Base-by-base conservation (phyloP, 176 grass and related monocot genomes). In the Aechmea fasciata region DNA sequence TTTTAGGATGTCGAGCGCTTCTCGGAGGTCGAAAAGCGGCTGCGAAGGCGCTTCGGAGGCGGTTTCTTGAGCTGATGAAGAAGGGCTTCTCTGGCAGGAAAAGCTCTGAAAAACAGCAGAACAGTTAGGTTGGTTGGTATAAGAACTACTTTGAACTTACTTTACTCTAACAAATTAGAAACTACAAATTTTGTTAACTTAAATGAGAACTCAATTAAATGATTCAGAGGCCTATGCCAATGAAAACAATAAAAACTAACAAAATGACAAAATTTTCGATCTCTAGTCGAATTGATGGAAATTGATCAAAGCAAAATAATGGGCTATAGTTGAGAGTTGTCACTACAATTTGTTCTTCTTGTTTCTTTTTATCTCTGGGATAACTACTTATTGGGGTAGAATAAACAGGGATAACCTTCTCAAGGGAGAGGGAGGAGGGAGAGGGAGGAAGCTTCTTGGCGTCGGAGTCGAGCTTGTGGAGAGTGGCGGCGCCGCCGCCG, bases 1-100 rank as follows among this genome's bases (percentile, higher is more conserved):
- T 18, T 11, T 71, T n/a, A 91, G 76, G 71, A 85, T 87, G 72
- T 11, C 9, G 33, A 87, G 75, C 14, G 88, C 88, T 53, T 91
- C 81, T n/a, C 10, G 48, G 2, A 74, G 18, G 1, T 87, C 81
- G 1, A 87, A 71, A 17, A 81, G 78, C 20, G 33, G 79, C 11
- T 64, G 61, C 3, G 65, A 64, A 0, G n/a, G 11, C 1, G 33
- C 33, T 41, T 85, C 84, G 33, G 5, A 6, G 22, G 64, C 14
- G 51, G 66, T 75, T 0, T 84, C 72, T 20, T 10, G 3, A 41
- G 33, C 33, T 41, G 33, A 4, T 1, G 18, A 64, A 1, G 52
- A 80, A 6, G 51, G 47, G 71, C 64, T 87, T 73, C 75, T 73
- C 50, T 77, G 62, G 1, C 73, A 68, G 18, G 75, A 74, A 9